Percentiles rank a stretch among this genome's conserved stretches.
Evolutionary conservation across 2,329 filamentous ascomycete species (phyloP).

Genomic region (Tolypocladium tundrense): DNA sequence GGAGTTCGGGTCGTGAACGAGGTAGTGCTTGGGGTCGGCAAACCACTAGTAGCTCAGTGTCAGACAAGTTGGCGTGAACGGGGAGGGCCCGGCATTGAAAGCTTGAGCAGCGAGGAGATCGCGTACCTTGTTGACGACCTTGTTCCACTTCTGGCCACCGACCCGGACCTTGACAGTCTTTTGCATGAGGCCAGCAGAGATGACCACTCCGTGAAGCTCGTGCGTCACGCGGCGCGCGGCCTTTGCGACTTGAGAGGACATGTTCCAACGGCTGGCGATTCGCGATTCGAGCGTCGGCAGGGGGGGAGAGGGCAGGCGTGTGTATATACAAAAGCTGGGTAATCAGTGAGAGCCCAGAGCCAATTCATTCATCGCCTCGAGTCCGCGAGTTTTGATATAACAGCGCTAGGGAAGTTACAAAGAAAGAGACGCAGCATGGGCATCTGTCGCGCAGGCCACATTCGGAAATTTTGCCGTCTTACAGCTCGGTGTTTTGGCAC

Average conservation of each 20-base stretch:
- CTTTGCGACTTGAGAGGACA: constrained; percentile 31
- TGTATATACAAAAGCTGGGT: not conserved
- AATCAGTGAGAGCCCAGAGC: not conserved
- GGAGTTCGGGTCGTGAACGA: constrained; percentile 70
- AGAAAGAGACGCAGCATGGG: not conserved
- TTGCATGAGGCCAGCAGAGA: constrained; percentile 67
- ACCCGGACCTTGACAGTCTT: constrained; percentile 73
- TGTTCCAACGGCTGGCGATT: constrained; percentile 6
- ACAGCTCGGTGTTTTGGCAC: not conserved
- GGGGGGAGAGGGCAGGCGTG: not conserved
- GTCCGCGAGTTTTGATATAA: not conserved
- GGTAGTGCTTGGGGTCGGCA: constrained; percentile 50
- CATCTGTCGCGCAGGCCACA: not conserved
- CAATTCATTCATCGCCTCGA: not conserved
- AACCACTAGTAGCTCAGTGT: constrained; percentile 35
- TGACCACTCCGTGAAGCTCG: constrained; percentile 57
- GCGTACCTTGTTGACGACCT: constrained; percentile 58
- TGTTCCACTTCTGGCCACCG: constrained; percentile 62
- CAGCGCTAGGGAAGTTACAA: not conserved
- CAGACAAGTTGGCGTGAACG: not conserved
- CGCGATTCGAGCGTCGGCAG: not conserved
- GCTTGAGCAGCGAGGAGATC: not conserved
- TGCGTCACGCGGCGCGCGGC: constrained; percentile 34
- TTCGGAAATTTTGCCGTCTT: not conserved
- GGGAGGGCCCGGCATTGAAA: not conserved